A percentile compares a stretch with the other conserved stretches of the same genome.
Evolutionary conservation across 345 rosid species (phyloP).

Genomic region (Mallotus nudiflorus): DNA sequence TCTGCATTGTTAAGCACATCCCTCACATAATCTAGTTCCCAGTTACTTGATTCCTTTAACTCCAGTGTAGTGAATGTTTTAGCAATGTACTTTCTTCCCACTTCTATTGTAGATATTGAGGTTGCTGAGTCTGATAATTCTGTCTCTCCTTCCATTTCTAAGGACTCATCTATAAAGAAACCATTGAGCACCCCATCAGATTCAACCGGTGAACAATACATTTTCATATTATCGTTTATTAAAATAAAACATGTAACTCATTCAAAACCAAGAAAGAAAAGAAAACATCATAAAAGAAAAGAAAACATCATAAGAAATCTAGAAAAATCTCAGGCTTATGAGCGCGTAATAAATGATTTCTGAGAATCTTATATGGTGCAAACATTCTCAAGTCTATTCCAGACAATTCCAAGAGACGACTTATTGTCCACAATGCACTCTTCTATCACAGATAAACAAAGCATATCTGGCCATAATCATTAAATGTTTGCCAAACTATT

Average conservation of each 20-base stretch:
- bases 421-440: too few species aligned
- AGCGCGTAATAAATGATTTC: too few species aligned
- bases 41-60: constrained; percentile 29
- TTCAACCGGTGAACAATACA: constrained; percentile 14
- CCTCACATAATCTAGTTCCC: constrained; percentile 64
- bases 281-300: neutral
- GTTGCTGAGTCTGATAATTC: constrained; percentile 45
- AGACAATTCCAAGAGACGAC: neutral
- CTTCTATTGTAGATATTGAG: constrained; percentile 36
- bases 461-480: too few species aligned
- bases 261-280: neutral
- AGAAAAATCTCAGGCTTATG: too few species aligned
- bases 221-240: constrained; percentile 7
- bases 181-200: constrained; percentile 23
- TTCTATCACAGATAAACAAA: too few species aligned
- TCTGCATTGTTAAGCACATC: constrained; percentile 46
- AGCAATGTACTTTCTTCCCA: constrained; percentile 10
- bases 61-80: constrained; percentile 29
- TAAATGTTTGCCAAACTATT: neutral
- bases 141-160: constrained; percentile 21
- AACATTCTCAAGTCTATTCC: neutral
- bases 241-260: neutral
- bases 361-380: neutral
- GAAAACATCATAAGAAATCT: neutral
- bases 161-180: constrained; percentile 19